Base-by-base conservation (phyloP, 495 filamentous ascomycete genomes). In the Chaetomium tenue region DNA sequence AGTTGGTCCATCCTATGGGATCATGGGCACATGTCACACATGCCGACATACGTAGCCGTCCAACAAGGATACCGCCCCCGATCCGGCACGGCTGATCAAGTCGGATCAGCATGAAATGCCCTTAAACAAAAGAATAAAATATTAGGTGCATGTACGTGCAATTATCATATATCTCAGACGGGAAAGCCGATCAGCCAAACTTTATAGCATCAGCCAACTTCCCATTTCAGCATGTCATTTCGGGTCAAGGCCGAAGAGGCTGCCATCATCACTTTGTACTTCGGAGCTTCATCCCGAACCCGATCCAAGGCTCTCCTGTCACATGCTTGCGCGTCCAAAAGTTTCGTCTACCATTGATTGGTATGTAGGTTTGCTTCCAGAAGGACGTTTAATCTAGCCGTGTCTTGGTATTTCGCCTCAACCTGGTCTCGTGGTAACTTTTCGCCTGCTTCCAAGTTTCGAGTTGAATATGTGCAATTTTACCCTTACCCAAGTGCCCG, bases 261-360 rank as follows among this genome's bases (percentile, higher is more conserved):
- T 26, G 7, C 51, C n/a, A 53, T 33, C 16, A 44, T 11, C 40
- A 44, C 16, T 16, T 16, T 44, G 51, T 53, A 26, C 33, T 53
- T 53, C 51, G 51, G 51, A 53, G 51, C 26, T 26, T 53, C 51
- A 33, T 56, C 53, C 53, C 53, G 53, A 6, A 39, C 16, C 30
- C 53, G 30, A 39, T 39, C 30, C 26, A 7, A 26, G 11, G 13
- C 40, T 44, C 13, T 53, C 6, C 18, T 39, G n/a, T 39, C 30
- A 30, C 33, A 23, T 6, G 53, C 53, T 56, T 56, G 53, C 53
- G 30, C 33, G 53, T 56, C 53, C 13, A 9, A 18, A 18, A 18
- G 22, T 20, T 12, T 15, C 40, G 13, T 18, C 40, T 9, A 44
- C 40, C 3, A 44, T 4, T 44, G 11, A 44, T 4, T 44, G 11